Conservation (phyloP, 805 yeast genomes). For the Isabelozyma pseudorhagii region DNA sequence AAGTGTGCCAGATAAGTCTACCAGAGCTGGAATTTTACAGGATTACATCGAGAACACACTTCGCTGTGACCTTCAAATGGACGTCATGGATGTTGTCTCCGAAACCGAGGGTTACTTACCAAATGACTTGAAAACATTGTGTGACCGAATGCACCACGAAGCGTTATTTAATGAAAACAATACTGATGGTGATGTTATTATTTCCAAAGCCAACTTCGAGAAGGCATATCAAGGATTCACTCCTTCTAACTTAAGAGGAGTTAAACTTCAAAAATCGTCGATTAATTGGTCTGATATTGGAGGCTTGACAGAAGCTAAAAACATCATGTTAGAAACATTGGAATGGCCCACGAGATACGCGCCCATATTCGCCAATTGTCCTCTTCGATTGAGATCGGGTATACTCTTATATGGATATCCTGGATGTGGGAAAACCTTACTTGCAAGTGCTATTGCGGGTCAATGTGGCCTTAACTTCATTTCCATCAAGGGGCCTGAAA, state of each 20-base stretch:
- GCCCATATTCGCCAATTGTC: slow-evolving; percentile 88
- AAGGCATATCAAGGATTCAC: slow-evolving; percentile 64
- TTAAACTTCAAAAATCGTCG: slow-evolving; percentile 73
- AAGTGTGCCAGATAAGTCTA: slow-evolving; percentile 65
- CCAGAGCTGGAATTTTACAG: slow-evolving; percentile 48
- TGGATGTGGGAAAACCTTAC: slow-evolving; percentile 93
- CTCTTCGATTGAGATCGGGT: slow-evolving; percentile 85
- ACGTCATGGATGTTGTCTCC: slow-evolving; percentile 44
- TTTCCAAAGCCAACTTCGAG: slow-evolving; percentile 40
- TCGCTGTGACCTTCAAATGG: slow-evolving; percentile 33
- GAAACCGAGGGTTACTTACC: slow-evolving; percentile 92
- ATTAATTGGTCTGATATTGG: slow-evolving; percentile 88
- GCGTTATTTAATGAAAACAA: slow-evolving; percentile 19
- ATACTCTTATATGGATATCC: slow-evolving; percentile 91
- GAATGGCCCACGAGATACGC: slow-evolving; percentile 98
- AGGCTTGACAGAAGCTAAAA: slow-evolving; percentile 75
- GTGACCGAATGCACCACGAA: slow-evolving; percentile 67
- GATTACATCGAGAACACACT: slow-evolving; percentile 31
- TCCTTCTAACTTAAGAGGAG: slow-evolving; percentile 84
- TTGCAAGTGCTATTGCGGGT: slow-evolving; percentile 91
- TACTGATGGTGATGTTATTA: slow-evolving; percentile 7
- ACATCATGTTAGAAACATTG: slow-evolving; percentile 74
- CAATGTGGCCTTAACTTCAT: slow-evolving; percentile 93
- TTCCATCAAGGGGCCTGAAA: slow-evolving; percentile 93
- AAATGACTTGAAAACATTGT: slow-evolving; percentile 67